Conservation (phyloP, 345 rosid species). For the Acer saccharum region DNA sequence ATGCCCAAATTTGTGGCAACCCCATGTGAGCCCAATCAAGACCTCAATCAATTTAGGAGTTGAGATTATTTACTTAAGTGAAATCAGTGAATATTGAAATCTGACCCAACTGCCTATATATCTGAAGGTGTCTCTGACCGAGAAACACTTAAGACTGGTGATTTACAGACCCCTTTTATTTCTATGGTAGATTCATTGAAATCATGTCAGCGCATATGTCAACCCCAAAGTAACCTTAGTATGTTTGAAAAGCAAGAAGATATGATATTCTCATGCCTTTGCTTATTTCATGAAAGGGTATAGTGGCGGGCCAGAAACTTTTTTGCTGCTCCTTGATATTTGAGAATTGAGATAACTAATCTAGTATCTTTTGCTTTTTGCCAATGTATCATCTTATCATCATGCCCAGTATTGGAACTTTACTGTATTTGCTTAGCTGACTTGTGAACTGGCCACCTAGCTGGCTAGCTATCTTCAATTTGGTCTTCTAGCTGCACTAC, state of each 20-base stretch:
- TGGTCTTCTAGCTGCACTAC: too few species aligned
- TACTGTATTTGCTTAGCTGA: too few species aligned
- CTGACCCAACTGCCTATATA: too few species aligned
- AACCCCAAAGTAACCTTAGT: not conserved
- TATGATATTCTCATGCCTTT: not conserved
- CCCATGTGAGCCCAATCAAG: too few species aligned
- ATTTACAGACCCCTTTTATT: not conserved
- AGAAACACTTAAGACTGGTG: too few species aligned
- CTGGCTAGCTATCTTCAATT: too few species aligned
- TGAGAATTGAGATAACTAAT: not conserved
- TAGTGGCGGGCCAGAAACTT: not conserved
- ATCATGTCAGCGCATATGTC: not conserved
- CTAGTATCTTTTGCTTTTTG: not conserved
- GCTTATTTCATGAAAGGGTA: not conserved
- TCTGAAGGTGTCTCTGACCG: too few species aligned
- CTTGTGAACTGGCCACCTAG: too few species aligned
- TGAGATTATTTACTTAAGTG: constrained; percentile 28
- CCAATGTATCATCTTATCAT: not conserved
- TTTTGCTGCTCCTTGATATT: not conserved
- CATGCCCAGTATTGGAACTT: not conserved
- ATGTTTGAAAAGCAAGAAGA: not conserved
- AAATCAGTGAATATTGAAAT: constrained; percentile 36
- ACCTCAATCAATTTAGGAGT: too few species aligned
- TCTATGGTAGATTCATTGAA: not conserved
- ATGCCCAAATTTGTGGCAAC: constrained; percentile 26